These are phyloP conservation scores for Schizopora paradoxa DNA, from an alignment of 1,284 basidiomycete species.

Conservation along the genomic window DNA sequence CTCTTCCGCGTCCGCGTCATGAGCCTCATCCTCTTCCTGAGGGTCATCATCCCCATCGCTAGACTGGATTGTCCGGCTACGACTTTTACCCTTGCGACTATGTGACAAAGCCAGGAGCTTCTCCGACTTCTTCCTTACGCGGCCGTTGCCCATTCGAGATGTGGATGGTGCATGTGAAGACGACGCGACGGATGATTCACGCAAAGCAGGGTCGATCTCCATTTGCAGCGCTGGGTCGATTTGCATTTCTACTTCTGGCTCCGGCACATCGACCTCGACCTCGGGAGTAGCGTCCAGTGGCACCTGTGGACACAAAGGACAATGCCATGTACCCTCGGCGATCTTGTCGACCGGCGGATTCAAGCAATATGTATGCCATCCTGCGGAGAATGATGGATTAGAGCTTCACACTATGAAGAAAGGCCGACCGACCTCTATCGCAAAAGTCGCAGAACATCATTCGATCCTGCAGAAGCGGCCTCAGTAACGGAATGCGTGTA, in stretches of 20 bases:
- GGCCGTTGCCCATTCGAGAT: conserved; percentile 27
- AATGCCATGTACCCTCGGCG: conserved; percentile 75
- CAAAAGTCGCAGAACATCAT: conserved; percentile 94
- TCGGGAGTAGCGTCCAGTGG: conserved; percentile 17
- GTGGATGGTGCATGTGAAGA: conserved; percentile 34
- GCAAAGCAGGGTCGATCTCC: conserved; percentile 18
- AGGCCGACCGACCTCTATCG: conserved; percentile 65
- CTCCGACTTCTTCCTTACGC: conserved; percentile 25
- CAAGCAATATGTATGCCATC: conserved; percentile 91
- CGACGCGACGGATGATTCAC: conserved; percentile 44
- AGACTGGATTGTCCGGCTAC: conserved; percentile 26
- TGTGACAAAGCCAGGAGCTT: conserved; percentile 18
- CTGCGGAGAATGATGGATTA: conserved; percentile 32
- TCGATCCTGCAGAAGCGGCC: conserved; percentile 48
- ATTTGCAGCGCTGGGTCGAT: conserved; percentile 14
- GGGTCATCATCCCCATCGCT: conserved; percentile 24
- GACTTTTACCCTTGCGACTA: conserved; percentile 14
- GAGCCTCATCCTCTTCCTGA: conserved; percentile 25
- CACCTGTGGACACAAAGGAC: conserved; percentile 47
- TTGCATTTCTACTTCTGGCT: conserved; percentile 8
- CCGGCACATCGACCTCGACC: neutral
- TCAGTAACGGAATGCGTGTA: conserved; percentile 13
- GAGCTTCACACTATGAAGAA: conserved; percentile 6
- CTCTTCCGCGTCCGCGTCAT: conserved; percentile 5
- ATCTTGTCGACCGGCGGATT: conserved; percentile 63